Percentiles rank a stretch among this genome's conserved stretches.
Evolutionary conservation across 495 filamentous ascomycete genomes (phyloP).

Genomic region (Pseudevernia furfuracea): DNA sequence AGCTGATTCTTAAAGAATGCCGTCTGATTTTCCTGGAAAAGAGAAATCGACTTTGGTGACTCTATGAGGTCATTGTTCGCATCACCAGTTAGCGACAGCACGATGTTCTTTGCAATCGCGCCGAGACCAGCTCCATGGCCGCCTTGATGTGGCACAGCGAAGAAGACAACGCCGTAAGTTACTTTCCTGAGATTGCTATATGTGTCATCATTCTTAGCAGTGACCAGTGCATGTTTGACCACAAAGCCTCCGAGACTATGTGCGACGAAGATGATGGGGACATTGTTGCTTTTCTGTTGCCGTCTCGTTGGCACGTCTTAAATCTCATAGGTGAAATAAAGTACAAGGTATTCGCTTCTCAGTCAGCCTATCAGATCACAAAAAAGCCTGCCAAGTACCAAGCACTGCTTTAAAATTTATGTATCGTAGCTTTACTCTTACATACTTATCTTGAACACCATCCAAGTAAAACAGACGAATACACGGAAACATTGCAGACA

Average conservation of each 20-base stretch:
- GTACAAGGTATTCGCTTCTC: too few species aligned
- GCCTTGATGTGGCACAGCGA: slow-evolving; percentile 2
- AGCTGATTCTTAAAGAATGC: not conserved
- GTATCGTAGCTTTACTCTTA: too few species aligned
- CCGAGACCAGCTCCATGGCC: not conserved
- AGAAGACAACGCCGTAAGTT: not conserved
- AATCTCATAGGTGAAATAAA: not conserved
- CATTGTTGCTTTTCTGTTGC: not conserved
- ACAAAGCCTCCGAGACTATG: not conserved
- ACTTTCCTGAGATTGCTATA: not conserved
- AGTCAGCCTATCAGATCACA: too few species aligned
- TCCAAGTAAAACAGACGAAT: too few species aligned
- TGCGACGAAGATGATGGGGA: slow-evolving; percentile 1
- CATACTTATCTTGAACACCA: too few species aligned
- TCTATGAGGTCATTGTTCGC: not conserved
- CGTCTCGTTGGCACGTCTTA: not conserved
- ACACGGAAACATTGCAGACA: too few species aligned
- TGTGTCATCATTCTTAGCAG: not conserved
- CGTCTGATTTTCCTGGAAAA: not conserved
- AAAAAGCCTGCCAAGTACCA: too few species aligned
- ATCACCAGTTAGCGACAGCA: not conserved
- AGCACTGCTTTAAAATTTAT: too few species aligned
- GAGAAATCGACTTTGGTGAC: not conserved
- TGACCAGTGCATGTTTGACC: not conserved
- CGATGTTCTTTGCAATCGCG: not conserved